These are phyloP conservation scores for Ganoderma meredithae DNA, from an alignment of 1,284 basidiomycete genomes.

Conservation along the genomic window DNA sequence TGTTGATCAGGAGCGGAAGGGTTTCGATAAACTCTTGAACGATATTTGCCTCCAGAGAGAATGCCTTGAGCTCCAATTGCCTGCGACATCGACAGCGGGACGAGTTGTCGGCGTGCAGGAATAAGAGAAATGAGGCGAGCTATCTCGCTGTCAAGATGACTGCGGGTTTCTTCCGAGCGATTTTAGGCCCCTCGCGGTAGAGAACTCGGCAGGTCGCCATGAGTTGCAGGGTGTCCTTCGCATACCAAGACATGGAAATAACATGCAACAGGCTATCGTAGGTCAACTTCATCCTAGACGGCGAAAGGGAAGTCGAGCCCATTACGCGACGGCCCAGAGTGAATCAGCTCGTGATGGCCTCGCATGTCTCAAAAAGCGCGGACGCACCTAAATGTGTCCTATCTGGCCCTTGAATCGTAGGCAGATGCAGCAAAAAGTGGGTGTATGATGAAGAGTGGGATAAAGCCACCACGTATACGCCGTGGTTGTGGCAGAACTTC, in stretches of 20 bases:
- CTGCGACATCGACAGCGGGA: neutral
- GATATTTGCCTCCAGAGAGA: neutral
- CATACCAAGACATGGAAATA: neutral
- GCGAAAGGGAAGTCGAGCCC: too few relatives aligned
- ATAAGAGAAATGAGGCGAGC: neutral
- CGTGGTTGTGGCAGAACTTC: too few relatives aligned
- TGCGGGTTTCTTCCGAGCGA: neutral
- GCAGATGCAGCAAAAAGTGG: too few relatives aligned
- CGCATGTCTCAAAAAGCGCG: too few relatives aligned
- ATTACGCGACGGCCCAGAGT: too few relatives aligned
- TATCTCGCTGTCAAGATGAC: neutral
- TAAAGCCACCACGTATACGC: too few relatives aligned
- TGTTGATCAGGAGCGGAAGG: neutral
- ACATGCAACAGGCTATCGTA: neutral
- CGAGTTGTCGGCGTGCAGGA: neutral
- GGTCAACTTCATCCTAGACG: neutral
- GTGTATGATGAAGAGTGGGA: too few relatives aligned
- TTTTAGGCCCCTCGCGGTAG: neutral
- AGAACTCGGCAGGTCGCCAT: neutral
- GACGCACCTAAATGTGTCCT: too few relatives aligned
- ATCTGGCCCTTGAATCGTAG: too few relatives aligned
- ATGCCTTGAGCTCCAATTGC: neutral
- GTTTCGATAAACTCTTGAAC: neutral
- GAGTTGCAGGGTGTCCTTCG: slow-evolving; percentile 34
- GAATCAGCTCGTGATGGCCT: too few relatives aligned